Evolutionary conservation across 768 basidiomycete genomes (phyloP), one percentile per base, ranked within the genome.

Genomic region (Phylloporus scabripes): DNA sequence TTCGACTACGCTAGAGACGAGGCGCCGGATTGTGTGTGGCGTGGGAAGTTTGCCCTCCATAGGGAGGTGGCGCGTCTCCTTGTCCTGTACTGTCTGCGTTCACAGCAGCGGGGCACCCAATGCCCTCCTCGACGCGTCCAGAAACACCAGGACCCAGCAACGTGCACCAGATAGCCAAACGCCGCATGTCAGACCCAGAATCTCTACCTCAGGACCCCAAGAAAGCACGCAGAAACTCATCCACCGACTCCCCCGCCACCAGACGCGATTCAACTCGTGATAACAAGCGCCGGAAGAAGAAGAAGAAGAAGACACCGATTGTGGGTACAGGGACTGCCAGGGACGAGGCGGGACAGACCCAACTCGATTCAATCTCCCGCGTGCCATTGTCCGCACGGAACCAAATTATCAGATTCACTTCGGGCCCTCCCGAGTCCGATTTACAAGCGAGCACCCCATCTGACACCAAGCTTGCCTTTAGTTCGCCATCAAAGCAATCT

Each of bases 271-370:
- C 59, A 18, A 53, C 42, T 45, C 52, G 64, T 21, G 64, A 66
- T 23, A 21, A 48, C 4, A 69, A 52, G 42, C 65, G 60, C 31
- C 53, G 65, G 7, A 67, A 34, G 49, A 67, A 26, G 52, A 65
- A 36, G 52, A 67, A 57, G 42, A 67, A 59, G 55, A 67, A 67
- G 49, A 45, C 51, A 0, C 57, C 66, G 0, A 45, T 67, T 20
- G 65, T 67, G 15, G 44, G 3, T 10, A 11, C 21, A 20, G 50
- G 42, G 0, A 7, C 46, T 7, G 0, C 33, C 10, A 65, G 57
- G 50, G 46, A 29, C 26, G 59, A 62, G 14, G 11, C 11, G 4
- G 7, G 48, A 21, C 51, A 44, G 17, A 45, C 36, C 45, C 46
- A 34, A 24, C 46, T 1, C 10, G 60, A 37, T 18, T 54, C 53